Base-by-base conservation (phyloP, 345 rosid genomes). In the Lagerstroemia speciosa region DNA sequence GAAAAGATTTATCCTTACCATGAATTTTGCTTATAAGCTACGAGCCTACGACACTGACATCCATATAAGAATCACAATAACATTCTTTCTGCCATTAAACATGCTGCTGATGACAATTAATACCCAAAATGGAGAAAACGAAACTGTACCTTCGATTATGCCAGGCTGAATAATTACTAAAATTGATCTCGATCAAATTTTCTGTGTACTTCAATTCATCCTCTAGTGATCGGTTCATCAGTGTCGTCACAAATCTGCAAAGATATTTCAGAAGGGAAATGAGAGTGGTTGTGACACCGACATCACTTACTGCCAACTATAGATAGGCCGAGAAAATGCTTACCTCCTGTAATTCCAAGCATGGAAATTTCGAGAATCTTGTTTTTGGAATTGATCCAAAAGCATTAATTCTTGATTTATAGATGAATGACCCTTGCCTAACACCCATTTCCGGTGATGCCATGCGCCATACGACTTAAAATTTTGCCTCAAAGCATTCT, bases 81-180 rank as follows among this genome's bases (percentile, higher is more conserved):
- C 33, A 11, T 8, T 9, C 8, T 22, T 19, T 24, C 10, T 52
- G 12, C 26, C 29, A 52, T n/a, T 52, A 6, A 3, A 52, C 27
- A 52, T 22, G 27, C 58, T n/a, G 29, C 58, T 4, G 58, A 52
- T 16, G 58, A 52, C 22, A 52, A n/a, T 52, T n/a, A 61, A 40
- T 40, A 32, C 3, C 64, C 60, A 34, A 50, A 26, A 36, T 4
- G 57, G 34, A 24, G 48, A 65, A 32, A 8, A 30, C 30, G 3
- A 33, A 52, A 68, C 37, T 83, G 8, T 79, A 93, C 98, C 98
- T 87, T 52, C 93, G 92, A 80, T 89, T 88, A 76, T 94, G 99
- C 99, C 97, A 94, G 0, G 97, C 99, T 66, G 99, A 94, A 79
- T 94, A 94, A 81, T 88, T 91, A 79, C 97, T 91, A 77, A 94